Evolutionary conservation across 495 filamentous ascomycete genomes (phyloP).

Genomic region (Chaetomidium leptoderma): DNA sequence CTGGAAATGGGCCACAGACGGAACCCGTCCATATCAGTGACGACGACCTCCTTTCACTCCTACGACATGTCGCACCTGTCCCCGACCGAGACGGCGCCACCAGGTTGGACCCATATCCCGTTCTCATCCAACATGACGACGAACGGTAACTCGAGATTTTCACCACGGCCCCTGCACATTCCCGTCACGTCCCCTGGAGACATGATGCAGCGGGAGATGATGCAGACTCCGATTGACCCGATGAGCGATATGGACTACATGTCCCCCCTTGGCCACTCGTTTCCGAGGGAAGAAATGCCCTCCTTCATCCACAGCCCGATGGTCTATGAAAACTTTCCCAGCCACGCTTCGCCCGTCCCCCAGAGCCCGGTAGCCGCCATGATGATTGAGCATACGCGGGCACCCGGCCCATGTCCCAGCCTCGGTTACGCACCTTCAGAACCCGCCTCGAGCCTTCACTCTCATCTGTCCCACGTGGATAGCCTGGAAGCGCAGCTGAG

Average conservation of each 20-base stretch:
- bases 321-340: slow-evolving; percentile 48
- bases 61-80: slow-evolving; percentile 40
- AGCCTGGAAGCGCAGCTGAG: slow-evolving; percentile 43
- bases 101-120: slow-evolving; percentile 33
- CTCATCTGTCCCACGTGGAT: slow-evolving; percentile 40
- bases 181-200: slow-evolving; percentile 35
- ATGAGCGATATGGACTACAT: slow-evolving; percentile 54
- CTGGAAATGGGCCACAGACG: slow-evolving; percentile 27
- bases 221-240: slow-evolving; percentile 48
- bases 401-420: slow-evolving; percentile 50
- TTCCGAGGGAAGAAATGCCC: slow-evolving; percentile 47
- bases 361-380: slow-evolving; percentile 51
- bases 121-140: slow-evolving; percentile 29
- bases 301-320: slow-evolving; percentile 50
- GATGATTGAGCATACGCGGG: slow-evolving; percentile 48
- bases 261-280: slow-evolving; percentile 49
- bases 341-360: slow-evolving; percentile 44
- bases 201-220: slow-evolving; percentile 41
- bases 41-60: slow-evolving; percentile 34
- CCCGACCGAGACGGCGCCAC: slow-evolving; percentile 33
- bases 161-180: slow-evolving; percentile 23
- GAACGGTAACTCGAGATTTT: slow-evolving; percentile 25
- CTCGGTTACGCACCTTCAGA: slow-evolving; percentile 47
- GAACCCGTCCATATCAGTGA: slow-evolving; percentile 21
- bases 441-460: slow-evolving; percentile 45